Percentiles rank a stretch among this genome's conserved stretches.
Conservation (phyloP, 2,329 filamentous ascomycete genomes). For the Alternaria viburni region DNA sequence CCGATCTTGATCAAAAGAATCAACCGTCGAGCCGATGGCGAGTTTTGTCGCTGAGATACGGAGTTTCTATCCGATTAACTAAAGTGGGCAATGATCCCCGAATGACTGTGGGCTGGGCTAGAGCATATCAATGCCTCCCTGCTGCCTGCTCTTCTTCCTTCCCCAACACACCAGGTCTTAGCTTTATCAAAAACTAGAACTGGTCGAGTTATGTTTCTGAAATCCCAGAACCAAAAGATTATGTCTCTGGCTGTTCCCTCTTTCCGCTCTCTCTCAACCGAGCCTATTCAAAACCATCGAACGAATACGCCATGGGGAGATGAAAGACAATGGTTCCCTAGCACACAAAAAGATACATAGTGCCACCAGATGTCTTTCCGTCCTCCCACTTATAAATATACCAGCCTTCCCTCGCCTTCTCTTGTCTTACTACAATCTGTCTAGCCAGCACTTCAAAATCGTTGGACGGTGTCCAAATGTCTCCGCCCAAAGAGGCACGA, state of each 20-base stretch:
- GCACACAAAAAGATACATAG: neutral
- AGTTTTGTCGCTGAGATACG: neutral
- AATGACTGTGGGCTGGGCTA: neutral
- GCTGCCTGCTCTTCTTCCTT: neutral
- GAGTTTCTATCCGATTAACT: neutral
- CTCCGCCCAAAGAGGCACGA: too few relatives aligned
- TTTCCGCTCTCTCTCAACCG: neutral
- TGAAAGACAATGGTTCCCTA: accelerated
- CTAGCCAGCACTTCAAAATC: neutral
- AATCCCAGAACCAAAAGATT: too few relatives aligned
- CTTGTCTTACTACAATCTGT: neutral
- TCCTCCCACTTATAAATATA: neutral
- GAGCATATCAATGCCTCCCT: neutral
- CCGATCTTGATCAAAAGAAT: too few relatives aligned
- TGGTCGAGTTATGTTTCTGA: too few relatives aligned
- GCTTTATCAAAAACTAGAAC: too few relatives aligned
- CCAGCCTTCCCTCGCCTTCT: too few relatives aligned
- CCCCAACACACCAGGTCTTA: too few relatives aligned
- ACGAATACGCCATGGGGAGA: neutral
- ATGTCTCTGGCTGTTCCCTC: neutral
- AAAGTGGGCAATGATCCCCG: neutral
- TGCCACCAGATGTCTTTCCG: neutral
- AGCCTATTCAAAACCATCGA: neutral
- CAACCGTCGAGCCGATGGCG: neutral
- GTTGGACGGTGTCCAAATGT: neutral